Base-by-base conservation (phyloP, 1,284 basidiomycete species). In the Ganoderma resinaceum region DNA sequence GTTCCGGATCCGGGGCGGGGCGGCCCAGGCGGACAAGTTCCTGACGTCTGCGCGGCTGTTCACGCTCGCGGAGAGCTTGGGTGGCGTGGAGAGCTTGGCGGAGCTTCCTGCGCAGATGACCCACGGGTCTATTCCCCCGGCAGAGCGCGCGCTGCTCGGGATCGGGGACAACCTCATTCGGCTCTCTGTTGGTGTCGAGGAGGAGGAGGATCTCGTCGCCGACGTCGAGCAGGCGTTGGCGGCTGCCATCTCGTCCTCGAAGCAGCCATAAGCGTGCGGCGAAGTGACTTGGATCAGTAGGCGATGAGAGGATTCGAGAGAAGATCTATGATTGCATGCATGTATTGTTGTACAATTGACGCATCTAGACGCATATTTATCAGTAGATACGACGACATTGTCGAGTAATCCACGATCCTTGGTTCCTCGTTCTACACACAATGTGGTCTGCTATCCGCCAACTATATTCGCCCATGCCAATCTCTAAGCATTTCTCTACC, bases 51-150 rank as follows among this genome's bases (percentile, higher is more conserved):
- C 91, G 40, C 80, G 87, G 53, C 78, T 97, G 58, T 97, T 98
- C 78, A 89, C 91, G 16, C 86, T 99, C 20, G 97, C 97, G 2
- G 96, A 98, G 84, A 92, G 89, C 60, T 82, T 98, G 6, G 97
- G 97, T 2, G 97, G 96, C 0, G 95, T 98, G 18, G 97, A 99
- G 86, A 92, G 90, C 78, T 82, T 98, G 62, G 93, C 93, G 8
- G 95, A 97, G 80, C 86, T 93, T 52, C 95, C 95, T 0, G 89
- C 89, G 58, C 83, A 84, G 76, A 96, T 98, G 93, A 96, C 95
- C n/a, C 92, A 95, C 77, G 91, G 87, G 12, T 87, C 87, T 62
- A 89, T 97, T 62, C 92, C 94, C 0, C 83, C 84, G n/a, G 88
- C 82, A 14, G 92, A 94, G 77, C 84, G 95, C 20, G 85, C 83